These are phyloP conservation scores for Ophiocordyceps camponoti-leonardi DNA, from an alignment of 2,329 filamentous ascomycete species.

Conservation along the genomic window DNA sequence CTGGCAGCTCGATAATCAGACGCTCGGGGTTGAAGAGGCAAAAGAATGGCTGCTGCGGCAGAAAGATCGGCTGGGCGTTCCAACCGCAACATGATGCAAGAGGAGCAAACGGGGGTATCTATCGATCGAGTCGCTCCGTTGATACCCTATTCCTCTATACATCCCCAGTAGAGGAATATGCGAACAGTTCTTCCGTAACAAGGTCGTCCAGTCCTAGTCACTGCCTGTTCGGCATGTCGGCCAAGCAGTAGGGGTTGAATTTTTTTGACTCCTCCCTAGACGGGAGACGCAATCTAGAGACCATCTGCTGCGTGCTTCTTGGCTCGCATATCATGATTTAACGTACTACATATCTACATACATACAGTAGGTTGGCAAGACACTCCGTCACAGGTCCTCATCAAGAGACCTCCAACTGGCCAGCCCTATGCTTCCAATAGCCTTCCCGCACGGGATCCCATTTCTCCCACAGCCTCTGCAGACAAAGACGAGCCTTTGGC, in stretches of 20 bases:
- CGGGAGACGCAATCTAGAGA: too few species aligned
- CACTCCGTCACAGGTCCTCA: neutral
- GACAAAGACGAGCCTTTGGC: slow-evolving; percentile 48
- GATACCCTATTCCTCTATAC: neutral
- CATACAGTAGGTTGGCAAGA: neutral
- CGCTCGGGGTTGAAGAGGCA: slow-evolving; percentile 2
- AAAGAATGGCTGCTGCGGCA: slow-evolving; percentile 4
- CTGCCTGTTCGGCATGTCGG: too few species aligned
- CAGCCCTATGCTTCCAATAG: slow-evolving; percentile 61
- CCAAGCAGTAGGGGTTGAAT: too few species aligned
- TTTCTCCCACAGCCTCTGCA: slow-evolving; percentile 60
- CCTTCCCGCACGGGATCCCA: slow-evolving; percentile 85
- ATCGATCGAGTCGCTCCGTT: neutral
- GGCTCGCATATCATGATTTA: too few species aligned
- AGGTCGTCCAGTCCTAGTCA: too few species aligned
- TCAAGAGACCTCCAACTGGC: slow-evolving; percentile 7
- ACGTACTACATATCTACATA: neutral
- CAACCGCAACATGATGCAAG: neutral
- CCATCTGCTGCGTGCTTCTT: too few species aligned
- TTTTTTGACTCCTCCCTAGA: too few species aligned
- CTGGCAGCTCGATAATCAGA: slow-evolving; percentile 6
- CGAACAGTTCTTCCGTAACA: too few species aligned
- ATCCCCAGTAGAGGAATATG: too few species aligned
- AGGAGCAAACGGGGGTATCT: neutral
- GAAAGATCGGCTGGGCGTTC: neutral